Evolutionary conservation across 805 yeast genomes (phyloP), one percentile per base, ranked within the genome.

Genomic region (Barnettozyma wickerhamii): DNA sequence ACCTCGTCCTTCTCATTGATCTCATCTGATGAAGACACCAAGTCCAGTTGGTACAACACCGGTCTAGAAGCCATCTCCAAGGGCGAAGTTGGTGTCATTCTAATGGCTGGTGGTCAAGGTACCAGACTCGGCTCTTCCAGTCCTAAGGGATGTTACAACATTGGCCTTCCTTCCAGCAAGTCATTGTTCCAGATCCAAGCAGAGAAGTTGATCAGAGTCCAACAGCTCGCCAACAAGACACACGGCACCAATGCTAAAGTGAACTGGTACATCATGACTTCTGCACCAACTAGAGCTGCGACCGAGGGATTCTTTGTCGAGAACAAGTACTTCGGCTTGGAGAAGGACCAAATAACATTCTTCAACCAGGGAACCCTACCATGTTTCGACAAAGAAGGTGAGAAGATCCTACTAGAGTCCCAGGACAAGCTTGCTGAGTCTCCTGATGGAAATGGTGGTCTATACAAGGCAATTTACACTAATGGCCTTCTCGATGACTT

Each of bases 41-140:
- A 50, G 29, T 4, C 47, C 6, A 40, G 42, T 26, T 57, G 61
- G 61, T 33, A 30, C 13, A 45, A 46, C 3, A 31, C 65, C 13
- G 99, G 99, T 12, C 61, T 81, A 14, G 66, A 77, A 19, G 84
- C 91, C 23, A 81, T 93, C 40, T 62, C 75, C 14, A 61, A 68
- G 12, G 82, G 82, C 48, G 77, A 84, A 55, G 98, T 91, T 19
- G 99, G 88, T 26, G 91, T 93, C 5, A 71, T 93, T 32, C 69
- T 93, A 38, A 83, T 93, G 85, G 97, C 99, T 10, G 99, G 99
- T 42, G 99, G 99, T 37, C 99, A 93, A 63, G 99, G 99, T 24
- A 85, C 97, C 7, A 74, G 99, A 47, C 70, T 93, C 40, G 99
- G 99, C 1, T 88, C 96, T 1, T 67, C 79, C 4, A 77, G 69